Conservation (phyloP, 345 rosid species). For the Eucalyptus marginata region DNA sequence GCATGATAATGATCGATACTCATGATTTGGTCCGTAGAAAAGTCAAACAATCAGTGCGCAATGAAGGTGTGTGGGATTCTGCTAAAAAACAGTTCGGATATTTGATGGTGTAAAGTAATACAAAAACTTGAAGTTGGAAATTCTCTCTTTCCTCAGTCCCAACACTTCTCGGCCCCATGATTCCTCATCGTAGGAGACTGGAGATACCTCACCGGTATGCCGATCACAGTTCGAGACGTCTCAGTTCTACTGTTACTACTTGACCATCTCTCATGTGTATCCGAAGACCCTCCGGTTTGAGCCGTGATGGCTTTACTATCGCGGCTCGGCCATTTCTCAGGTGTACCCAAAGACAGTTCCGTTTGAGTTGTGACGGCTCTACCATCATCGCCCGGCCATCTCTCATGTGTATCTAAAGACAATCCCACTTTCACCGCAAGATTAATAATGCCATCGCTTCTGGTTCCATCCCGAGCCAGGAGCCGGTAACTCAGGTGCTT, state of each 20-base stretch:
- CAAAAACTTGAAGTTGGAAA: not conserved
- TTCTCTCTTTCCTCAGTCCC: not conserved
- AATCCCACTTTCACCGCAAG: conserved; percentile 16
- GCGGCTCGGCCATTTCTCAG: not conserved
- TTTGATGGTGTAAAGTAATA: not conserved
- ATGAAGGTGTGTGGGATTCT: not conserved
- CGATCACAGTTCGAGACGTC: not conserved
- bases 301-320: not conserved
- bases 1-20: not conserved
- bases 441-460: conserved; percentile 30
- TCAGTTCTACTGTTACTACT: not conserved
- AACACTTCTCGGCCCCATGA: not conserved
- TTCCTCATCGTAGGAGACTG: not conserved
- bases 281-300: not conserved
- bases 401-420: not conserved
- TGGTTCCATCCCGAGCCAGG: conserved; percentile 24
- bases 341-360: not conserved
- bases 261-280: not conserved
- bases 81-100: not conserved
- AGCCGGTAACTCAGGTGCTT: conserved; percentile 32
- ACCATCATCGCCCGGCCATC: not conserved
- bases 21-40: not conserved
- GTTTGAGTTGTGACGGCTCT: not conserved
- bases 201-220: conserved; percentile 10
- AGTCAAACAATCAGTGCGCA: not conserved